A percentile compares a stretch with the other conserved stretches of the same genome.
Conservation (phyloP, 169 alveolate genomes). For the Eimeria praecox region DNA sequence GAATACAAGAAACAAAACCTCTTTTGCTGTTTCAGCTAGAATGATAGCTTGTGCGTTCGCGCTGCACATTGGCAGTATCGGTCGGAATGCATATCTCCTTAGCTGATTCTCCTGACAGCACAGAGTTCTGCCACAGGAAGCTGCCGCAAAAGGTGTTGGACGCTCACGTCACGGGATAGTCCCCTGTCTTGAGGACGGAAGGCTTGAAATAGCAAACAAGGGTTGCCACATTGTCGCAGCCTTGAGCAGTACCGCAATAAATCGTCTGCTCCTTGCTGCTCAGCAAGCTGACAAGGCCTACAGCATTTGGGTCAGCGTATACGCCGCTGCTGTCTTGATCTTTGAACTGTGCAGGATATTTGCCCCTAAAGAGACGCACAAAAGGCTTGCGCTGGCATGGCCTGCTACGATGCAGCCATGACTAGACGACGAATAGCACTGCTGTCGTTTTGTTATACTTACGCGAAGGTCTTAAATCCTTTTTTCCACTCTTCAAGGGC, state of each 20-base stretch:
- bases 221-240: background rate
- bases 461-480: background rate
- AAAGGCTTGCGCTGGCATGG: background rate
- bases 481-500: constrained; percentile 16
- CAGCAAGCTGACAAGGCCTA: constrained; percentile 36
- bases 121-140: background rate
- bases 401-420: background rate
- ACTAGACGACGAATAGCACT: background rate
- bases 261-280: background rate
- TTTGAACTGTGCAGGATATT: constrained; percentile 3
- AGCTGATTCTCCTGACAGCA: background rate
- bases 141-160: background rate
- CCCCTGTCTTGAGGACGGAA: background rate
- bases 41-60: too few relatives aligned
- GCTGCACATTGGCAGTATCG: background rate
- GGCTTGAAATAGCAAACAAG: constrained; percentile 50
- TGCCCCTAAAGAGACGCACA: background rate
- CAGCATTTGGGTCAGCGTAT: constrained; percentile 35
- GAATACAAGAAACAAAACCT: background rate
- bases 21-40: too few relatives aligned
- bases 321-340: background rate
- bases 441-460: background rate
- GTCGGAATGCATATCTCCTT: background rate
- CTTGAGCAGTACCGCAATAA: constrained; percentile 10
- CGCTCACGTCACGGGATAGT: constrained; percentile 20